These are phyloP conservation scores for Maudiozyma pseudohumilis DNA, from an alignment of 805 yeast genomes.

Conservation along the genomic window DNA sequence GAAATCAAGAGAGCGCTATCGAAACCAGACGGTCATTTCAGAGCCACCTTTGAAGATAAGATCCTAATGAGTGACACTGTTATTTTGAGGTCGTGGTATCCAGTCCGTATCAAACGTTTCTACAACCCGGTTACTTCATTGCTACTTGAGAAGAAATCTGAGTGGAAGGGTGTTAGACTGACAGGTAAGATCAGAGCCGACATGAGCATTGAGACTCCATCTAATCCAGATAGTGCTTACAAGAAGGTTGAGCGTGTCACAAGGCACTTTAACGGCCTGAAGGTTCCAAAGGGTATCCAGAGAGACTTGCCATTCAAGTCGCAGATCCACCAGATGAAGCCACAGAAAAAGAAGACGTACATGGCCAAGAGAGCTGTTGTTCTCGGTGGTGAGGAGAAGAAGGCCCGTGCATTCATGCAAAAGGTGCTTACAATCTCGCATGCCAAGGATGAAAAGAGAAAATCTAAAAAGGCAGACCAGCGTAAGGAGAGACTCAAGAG, in stretches of 20 bases:
- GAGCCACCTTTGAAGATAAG: constrained; percentile 97
- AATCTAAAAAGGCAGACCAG: constrained; percentile 62
- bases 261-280: constrained; percentile 78
- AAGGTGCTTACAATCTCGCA: constrained; percentile 76
- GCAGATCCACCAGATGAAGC: constrained; percentile 80
- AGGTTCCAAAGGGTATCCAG: constrained; percentile 73
- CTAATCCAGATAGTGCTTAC: constrained; percentile 41
- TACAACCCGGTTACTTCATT: constrained; percentile 95
- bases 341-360: constrained; percentile 75
- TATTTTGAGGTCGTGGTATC: constrained; percentile 92
- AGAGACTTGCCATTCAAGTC: constrained; percentile 82
- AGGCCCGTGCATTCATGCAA: constrained; percentile 80
- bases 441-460: constrained; percentile 73
- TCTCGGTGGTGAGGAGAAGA: constrained; percentile 84
- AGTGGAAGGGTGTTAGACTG: constrained; percentile 94
- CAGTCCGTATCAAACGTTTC: constrained; percentile 79
- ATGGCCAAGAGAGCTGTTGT: constrained; percentile 89
- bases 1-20: constrained; percentile 92
- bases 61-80: constrained; percentile 82
- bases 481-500: constrained; percentile 67
- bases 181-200: constrained; percentile 91
- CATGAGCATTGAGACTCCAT: constrained; percentile 53
- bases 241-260: constrained; percentile 72
- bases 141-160: constrained; percentile 61
- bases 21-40: constrained; percentile 87